Conservation (phyloP, 1,139 yeast genomes). For the Kurtzmaniella quercitrusa region DNA sequence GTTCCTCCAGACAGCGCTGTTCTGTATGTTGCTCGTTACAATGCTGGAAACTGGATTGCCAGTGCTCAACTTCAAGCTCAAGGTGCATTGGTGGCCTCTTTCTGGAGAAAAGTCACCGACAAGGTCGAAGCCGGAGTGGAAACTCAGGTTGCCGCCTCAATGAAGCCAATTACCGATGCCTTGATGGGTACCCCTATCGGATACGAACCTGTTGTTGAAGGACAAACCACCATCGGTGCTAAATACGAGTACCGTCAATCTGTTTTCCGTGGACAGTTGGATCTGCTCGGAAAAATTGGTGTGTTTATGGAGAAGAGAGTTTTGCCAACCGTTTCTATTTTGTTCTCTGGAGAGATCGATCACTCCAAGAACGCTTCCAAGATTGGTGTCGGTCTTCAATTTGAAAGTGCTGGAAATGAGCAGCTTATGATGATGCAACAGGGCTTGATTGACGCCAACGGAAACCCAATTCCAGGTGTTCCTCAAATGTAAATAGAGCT, state of each 20-base stretch:
- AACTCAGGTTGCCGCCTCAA: constrained; percentile 76
- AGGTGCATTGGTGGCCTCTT: constrained; percentile 84
- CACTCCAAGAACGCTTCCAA: constrained; percentile 80
- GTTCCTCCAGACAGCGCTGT: constrained; percentile 92
- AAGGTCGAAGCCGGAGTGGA: constrained; percentile 97
- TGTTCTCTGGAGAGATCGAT: constrained; percentile 89
- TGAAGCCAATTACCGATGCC: constrained; percentile 76
- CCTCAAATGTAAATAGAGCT: constrained; percentile 33
- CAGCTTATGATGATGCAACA: constrained; percentile 75
- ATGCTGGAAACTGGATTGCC: constrained; percentile 85
- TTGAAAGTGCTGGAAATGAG: constrained; percentile 92
- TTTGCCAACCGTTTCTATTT: constrained; percentile 82
- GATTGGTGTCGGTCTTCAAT: constrained; percentile 91
- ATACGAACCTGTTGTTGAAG: constrained; percentile 79
- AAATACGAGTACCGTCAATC: constrained; percentile 97
- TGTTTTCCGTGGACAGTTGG: constrained; percentile 92
- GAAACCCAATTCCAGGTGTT: constrained; percentile 79
- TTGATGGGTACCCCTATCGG: constrained; percentile 80
- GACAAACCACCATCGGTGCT: constrained; percentile 91
- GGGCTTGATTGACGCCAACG: constrained; percentile 74
- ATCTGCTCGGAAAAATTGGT: constrained; percentile 85
- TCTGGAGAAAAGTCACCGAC: constrained; percentile 90
- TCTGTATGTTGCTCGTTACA: constrained; percentile 88
- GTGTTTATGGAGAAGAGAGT: constrained; percentile 92
- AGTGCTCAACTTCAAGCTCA: constrained; percentile 93